Evolutionary conservation across 169 alveolate species (phyloP).

Genomic region (Cryptosporidium bovis): DNA sequence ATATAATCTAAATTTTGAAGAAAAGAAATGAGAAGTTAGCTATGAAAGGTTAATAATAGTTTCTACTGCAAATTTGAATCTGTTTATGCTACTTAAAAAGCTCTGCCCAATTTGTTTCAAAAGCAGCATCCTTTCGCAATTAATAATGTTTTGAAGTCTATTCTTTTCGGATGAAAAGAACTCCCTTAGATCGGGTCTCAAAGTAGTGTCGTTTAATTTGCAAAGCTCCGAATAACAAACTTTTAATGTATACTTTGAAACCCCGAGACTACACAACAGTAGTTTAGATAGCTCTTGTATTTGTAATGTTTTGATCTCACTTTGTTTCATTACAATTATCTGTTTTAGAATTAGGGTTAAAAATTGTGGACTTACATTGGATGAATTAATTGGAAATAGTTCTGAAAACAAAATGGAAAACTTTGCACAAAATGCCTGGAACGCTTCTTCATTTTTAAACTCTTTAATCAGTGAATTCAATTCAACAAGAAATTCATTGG

Average conservation of each 20-base stretch:
- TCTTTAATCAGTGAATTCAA: not conserved
- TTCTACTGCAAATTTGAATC: constrained; percentile 15
- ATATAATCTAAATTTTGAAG: too few relatives aligned
- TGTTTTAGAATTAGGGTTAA: constrained; percentile 2
- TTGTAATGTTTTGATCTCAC: not conserved
- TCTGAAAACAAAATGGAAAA: constrained; percentile 2
- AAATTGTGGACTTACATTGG: constrained; percentile 28
- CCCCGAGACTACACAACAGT: constrained; percentile 3
- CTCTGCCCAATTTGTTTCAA: not conserved
- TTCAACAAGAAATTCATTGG: not conserved
- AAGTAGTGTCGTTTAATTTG: not conserved
- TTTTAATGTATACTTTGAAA: constrained; percentile 18
- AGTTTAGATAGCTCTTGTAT: constrained; percentile 9
- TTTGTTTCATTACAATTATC: constrained; percentile 1
- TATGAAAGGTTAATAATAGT: not conserved
- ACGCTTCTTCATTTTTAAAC: not conserved
- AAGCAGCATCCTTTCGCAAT: constrained; percentile 10
- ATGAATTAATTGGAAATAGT: constrained; percentile 17
- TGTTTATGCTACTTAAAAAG: not conserved
- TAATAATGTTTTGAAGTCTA: constrained; percentile 14
- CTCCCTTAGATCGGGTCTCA: constrained; percentile 2
- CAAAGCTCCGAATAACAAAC: constrained; percentile 24
- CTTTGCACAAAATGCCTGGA: not conserved
- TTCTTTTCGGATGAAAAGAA: not conserved
- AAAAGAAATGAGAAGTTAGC: too few relatives aligned